A percentile compares a stretch with the other conserved stretches of the same genome.
Conservation (phyloP, 176 grass and related monocot genomes). For the Cenchrus americanus region DNA sequence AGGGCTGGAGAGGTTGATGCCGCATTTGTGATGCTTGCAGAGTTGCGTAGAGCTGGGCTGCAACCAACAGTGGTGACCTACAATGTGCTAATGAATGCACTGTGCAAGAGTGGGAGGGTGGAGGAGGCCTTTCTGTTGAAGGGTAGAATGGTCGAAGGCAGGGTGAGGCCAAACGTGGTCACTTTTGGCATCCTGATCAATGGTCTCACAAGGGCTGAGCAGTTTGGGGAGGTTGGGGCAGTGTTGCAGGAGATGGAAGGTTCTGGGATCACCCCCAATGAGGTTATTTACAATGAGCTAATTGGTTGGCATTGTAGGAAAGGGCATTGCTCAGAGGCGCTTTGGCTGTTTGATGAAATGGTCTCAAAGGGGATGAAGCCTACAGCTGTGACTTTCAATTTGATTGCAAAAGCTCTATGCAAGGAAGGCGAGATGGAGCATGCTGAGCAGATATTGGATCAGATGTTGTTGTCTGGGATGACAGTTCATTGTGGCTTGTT, state of each 20-base stretch:
- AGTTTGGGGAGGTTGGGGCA: conserved; percentile 48
- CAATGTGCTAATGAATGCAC: conserved; percentile 74
- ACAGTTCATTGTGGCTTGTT: conserved; percentile 63
- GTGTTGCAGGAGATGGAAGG: conserved; percentile 70
- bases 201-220: conserved; percentile 66
- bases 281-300: conserved; percentile 82
- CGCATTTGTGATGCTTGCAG: conserved; percentile 57
- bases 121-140: conserved; percentile 74
- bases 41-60: conserved; percentile 54
- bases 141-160: conserved; percentile 60
- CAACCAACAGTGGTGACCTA: conserved; percentile 56
- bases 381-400: conserved; percentile 74
- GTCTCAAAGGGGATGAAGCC: conserved; percentile 53
- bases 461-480: conserved; percentile 78
- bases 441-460: conserved; percentile 68
- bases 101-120: conserved; percentile 70
- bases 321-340: conserved; percentile 48
- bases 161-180: conserved; percentile 58
- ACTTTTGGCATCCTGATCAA: conserved; percentile 85
- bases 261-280: conserved; percentile 63
- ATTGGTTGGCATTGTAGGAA: conserved; percentile 76
- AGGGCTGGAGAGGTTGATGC: conserved; percentile 53
- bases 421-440: conserved; percentile 69
- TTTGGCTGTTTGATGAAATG: conserved; percentile 74
- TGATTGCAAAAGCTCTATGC: conserved; percentile 69